These are phyloP conservation scores for Rhododendron henanense DNA, from an alignment of 148 eudicot species.

Conservation along the genomic window DNA sequence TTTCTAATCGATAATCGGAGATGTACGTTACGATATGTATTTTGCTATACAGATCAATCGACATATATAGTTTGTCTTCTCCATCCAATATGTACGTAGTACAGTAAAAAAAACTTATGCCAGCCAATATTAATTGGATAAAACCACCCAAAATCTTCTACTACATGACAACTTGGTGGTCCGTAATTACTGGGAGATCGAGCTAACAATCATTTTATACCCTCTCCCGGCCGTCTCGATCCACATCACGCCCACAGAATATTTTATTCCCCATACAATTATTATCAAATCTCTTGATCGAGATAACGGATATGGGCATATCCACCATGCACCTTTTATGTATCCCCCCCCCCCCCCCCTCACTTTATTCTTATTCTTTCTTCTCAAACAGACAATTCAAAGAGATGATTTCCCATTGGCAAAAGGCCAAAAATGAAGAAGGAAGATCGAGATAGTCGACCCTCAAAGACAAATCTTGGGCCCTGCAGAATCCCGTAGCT, in stretches of 20 bases:
- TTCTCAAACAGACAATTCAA: not conserved
- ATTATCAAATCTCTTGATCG: too few species aligned
- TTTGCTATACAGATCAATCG: not conserved
- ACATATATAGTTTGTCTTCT: not conserved
- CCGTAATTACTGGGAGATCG: not conserved
- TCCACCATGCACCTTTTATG: not conserved
- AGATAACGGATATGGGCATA: too few species aligned
- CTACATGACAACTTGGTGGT: not conserved
- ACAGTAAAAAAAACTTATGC: not conserved
- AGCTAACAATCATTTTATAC: not conserved
- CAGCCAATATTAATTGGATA: too few species aligned
- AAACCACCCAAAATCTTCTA: not conserved
- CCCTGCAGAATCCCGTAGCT: conserved; percentile 8
- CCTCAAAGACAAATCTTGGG: not conserved
- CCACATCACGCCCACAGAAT: not conserved
- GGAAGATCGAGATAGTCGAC: not conserved
- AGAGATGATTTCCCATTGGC: not conserved
- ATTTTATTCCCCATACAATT: not conserved
- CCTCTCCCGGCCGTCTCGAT: not conserved
- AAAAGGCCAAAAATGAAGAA: not conserved
- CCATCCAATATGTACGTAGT: not conserved
- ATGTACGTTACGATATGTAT: too few species aligned
- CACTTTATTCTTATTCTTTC: not conserved
- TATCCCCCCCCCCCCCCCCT: not conserved
- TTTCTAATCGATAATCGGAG: too few species aligned